Evolutionary conservation across 352 stramenopile genomes (phyloP).

Genomic region (Phytophthora meadii): DNA sequence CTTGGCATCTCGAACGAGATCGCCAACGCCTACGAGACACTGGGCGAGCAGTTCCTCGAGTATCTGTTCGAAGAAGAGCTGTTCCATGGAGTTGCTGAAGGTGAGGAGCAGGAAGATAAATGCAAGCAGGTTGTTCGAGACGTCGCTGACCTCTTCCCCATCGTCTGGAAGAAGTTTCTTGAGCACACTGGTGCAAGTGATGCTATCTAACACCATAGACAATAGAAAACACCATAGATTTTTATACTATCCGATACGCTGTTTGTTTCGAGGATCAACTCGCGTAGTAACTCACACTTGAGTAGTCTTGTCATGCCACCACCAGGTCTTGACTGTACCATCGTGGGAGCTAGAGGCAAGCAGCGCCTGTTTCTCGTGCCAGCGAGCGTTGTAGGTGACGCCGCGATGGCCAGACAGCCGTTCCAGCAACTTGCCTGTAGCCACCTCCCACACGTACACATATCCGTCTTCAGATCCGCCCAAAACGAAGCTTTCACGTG

Average conservation of each 20-base stretch:
- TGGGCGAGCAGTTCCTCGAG: constrained; percentile 71
- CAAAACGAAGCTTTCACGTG: constrained; percentile 86
- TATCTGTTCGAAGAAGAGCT: constrained; percentile 60
- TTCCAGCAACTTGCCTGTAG: constrained; percentile 85
- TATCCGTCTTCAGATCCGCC: constrained; percentile 86
- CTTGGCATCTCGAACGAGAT: constrained; percentile 54
- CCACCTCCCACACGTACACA: constrained; percentile 90
- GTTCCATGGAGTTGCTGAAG: constrained; percentile 17
- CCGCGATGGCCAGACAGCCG: constrained; percentile 77
- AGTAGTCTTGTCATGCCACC: constrained; percentile 77
- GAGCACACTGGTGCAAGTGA: constrained; percentile 53
- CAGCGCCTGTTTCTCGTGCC: constrained; percentile 87
- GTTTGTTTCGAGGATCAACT: constrained; percentile 10
- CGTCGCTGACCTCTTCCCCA: constrained; percentile 71
- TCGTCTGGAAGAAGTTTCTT: constrained; percentile 80
- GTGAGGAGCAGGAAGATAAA: constrained; percentile 43
- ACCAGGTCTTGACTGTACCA: constrained; percentile 91
- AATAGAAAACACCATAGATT: constrained; percentile 39
- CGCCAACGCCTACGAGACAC: constrained; percentile 44
- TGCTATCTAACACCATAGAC: constrained; percentile 33
- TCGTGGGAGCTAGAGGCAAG: constrained; percentile 89
- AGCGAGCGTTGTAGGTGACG: constrained; percentile 87
- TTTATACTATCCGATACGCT: constrained; percentile 11
- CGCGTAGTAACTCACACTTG: constrained; percentile 12
- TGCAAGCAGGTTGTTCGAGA: constrained; percentile 34